Percentiles rank a stretch among this genome's conserved stretches.
phyloP scores from a whole-genome alignment of 2,329 filamentous ascomycete species.

The Ascochyta viciae-villosae region DNA sequence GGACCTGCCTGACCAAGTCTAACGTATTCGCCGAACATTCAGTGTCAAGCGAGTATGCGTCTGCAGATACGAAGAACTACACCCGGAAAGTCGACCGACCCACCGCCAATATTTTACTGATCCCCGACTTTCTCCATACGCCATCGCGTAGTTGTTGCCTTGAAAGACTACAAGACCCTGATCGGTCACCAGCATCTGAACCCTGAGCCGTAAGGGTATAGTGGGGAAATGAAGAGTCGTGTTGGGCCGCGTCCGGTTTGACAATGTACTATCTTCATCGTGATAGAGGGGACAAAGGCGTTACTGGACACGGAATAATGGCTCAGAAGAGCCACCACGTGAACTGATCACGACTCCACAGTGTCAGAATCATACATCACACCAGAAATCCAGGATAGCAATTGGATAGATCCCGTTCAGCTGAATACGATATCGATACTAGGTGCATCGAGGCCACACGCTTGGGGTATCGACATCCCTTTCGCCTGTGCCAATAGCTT shows the following conservation, averaged over 20 bases:
- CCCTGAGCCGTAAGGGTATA: background rate
- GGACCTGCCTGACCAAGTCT: conserved; percentile 9
- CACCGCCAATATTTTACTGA: conserved; percentile 4
- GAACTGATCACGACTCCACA: background rate
- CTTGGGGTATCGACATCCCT: background rate
- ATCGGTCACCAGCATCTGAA: background rate
- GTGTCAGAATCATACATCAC: background rate
- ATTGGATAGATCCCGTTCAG: conserved; percentile 4
- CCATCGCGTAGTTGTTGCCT: background rate
- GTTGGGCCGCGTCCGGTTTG: background rate
- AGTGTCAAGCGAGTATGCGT: background rate
- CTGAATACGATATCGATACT: background rate
- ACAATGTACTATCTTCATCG: background rate
- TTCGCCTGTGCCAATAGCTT: background rate
- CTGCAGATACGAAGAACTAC: conserved; percentile 6
- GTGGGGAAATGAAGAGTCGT: background rate
- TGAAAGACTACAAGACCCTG: background rate
- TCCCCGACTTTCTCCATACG: background rate
- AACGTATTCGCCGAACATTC: background rate
- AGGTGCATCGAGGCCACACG: conserved; percentile 1
- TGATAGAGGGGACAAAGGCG: background rate
- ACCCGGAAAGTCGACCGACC: conserved; percentile 5
- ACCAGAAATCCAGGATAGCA: background rate
- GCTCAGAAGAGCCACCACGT: conserved; percentile 4
- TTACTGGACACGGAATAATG: background rate